Evolutionary conservation across 176 grass and related monocot genomes (phyloP), one percentile per base, ranked within the genome.

Genomic region (Cenchrus americanus): DNA sequence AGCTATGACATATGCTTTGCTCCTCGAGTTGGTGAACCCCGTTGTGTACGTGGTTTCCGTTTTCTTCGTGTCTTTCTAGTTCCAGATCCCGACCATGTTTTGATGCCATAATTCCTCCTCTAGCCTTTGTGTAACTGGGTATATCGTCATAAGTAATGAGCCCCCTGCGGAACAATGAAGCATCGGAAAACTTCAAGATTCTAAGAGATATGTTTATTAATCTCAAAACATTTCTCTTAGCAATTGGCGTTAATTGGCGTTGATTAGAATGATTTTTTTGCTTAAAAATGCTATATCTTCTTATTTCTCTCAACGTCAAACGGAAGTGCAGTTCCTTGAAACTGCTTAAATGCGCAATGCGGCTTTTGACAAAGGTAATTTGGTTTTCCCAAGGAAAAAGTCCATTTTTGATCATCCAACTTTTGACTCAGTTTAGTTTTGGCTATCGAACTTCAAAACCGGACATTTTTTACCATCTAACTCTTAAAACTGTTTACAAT

Each of bases 1-100:
- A 81, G 48, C 24, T 72, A 62, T 55, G 79, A 24, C 73, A 63
- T 51, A 32, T 34, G 64, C 57, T 77, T 82, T 71, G 64, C 80
- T 87, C 71, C 32, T 71, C 7, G 63, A 82, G 73, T 88, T 64
- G 71, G 62, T 82, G 62, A 79, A 17, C 78, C 32, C 15, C 30
- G 18, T 26, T 22, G 43, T 87, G 78, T 69, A 30, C 73, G 30
- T 69, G 6, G 43, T 77, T 61, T 70, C 15, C 17, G 14, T 50
- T 71, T 82, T 57, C 40, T 44, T 78, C 2, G 7, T 41, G 27
- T 82, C 22, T 62, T 70, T 23, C 50, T 70, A 60, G 49, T 69
- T 68, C 62, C 71, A 76, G 69, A 11, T 22, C 34, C 49, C 62
- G 66, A 60, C 62, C 69, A 69, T 87, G 62, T 75, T 87, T 76